Conservation (phyloP, 192 early-diverging fungal genomes). For the Paraglomus brasilianum region DNA sequence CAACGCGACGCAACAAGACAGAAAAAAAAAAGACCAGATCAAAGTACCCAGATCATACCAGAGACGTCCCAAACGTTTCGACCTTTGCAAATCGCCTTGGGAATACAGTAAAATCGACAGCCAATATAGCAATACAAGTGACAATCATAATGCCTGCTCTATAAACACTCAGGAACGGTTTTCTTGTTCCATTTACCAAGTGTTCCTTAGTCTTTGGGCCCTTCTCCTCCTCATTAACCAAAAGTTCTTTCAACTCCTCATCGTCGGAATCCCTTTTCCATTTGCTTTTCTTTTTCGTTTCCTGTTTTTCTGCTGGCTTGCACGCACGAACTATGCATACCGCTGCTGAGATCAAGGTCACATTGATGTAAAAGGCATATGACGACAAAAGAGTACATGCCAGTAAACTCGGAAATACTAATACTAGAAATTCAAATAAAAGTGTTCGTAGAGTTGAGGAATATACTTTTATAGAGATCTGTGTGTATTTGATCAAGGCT, state of each 20-base stretch:
- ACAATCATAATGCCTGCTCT: conserved; percentile 76
- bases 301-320: neutral
- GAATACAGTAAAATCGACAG: conserved; percentile 92
- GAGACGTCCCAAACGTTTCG: conserved; percentile 84
- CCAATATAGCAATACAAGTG: conserved; percentile 85
- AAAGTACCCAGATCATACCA: conserved; percentile 48
- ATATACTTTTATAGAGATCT: neutral
- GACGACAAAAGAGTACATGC: conserved; percentile 25
- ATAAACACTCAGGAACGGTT: conserved; percentile 66
- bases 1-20: neutral
- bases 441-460: neutral
- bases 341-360: neutral
- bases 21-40: neutral
- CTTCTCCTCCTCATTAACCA: conserved; percentile 21
- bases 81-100: conserved; percentile 89
- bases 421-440: conserved; percentile 26
- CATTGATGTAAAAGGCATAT: conserved; percentile 25
- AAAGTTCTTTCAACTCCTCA: neutral
- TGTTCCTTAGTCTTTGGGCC: conserved; percentile 6
- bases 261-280: conserved; percentile 26
- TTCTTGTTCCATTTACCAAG: conserved; percentile 30
- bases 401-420: conserved; percentile 18
- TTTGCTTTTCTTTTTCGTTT: conserved; percentile 11
- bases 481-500: conserved; percentile 15
- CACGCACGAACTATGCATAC: neutral